Base-by-base conservation (phyloP, 2,329 filamentous ascomycete genomes). In the Epichloe gansuensis region DNA sequence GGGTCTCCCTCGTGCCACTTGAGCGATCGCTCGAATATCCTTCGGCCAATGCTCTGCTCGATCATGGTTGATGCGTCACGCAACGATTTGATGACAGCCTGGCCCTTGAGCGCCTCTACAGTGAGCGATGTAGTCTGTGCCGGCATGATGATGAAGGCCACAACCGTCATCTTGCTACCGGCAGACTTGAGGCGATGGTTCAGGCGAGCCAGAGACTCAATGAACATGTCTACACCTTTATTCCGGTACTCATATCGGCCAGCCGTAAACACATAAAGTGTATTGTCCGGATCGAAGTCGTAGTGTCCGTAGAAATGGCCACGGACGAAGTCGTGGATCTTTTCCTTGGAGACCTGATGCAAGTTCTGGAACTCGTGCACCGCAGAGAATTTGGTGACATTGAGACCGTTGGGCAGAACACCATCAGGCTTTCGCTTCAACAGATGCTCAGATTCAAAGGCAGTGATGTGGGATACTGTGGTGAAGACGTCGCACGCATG, bases 221-320 rank as follows among this genome's bases (percentile, higher is more conserved):
- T 95, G 69, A 97, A 98, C 93, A 98, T 97, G 69, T 98, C 93
- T 9, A 96, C 91, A 64, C 93, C 93, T 72, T 98, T 98, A 66
- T 98, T 98, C 58, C 93, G 78, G 77, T 91, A 98, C 69, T 98
- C 93, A 64, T 98, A 98, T 56, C 93, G 86, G 54, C 93, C 93
- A 6, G 93, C 87, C 3, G 90, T 98, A 75, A 98, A 98, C 71
- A 97, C 85, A 71, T 96, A 98, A 38, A 98, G 79, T 0, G 93
- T 98, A 69, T 97, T 95, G 55, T 97, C 90, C 13, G 89, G 83
- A 56, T 96, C 89, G 59, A 97, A 97, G 65, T 98, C 90, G 66
- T 95, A 94, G 71, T 97, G 90, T 11, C 93, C 93, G 65, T 97
- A 97, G 71, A 98, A 98, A 67, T 98, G 93, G 11, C 93, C 93